Conservation (phyloP, 495 filamentous ascomycete genomes). For the Trichocladium uniseriatum region DNA sequence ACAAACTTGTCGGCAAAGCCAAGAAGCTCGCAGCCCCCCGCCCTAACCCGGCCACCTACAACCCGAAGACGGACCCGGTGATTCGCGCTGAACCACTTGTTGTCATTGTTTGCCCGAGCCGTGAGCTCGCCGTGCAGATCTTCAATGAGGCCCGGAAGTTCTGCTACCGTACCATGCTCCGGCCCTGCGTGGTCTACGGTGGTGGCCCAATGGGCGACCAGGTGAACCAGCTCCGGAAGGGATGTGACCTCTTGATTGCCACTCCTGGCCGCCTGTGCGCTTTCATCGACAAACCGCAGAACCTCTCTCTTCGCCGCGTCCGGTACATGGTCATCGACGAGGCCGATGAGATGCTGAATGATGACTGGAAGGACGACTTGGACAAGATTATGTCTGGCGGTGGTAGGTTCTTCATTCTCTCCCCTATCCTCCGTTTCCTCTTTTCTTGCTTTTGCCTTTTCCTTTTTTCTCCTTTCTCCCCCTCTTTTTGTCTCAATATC, state of each 20-base stretch:
- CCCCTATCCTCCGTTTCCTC: too few species aligned
- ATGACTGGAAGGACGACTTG: conserved; percentile 66
- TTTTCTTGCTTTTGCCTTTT: too few species aligned
- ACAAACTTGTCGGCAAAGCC: conserved; percentile 87
- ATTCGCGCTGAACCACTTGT: conserved; percentile 77
- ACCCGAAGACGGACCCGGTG: conserved; percentile 33
- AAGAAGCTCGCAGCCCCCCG: conserved; percentile 71
- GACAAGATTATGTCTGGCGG: conserved; percentile 64
- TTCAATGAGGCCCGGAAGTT: conserved; percentile 87
- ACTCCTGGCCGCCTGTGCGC: conserved; percentile 81
- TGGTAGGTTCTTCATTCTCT: too few species aligned
- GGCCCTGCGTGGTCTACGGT: conserved; percentile 85
- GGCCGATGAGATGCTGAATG: conserved; percentile 79
- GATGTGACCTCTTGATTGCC: conserved; percentile 82
- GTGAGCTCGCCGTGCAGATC: conserved; percentile 87
- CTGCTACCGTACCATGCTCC: conserved; percentile 89
- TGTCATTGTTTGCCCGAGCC: conserved; percentile 73
- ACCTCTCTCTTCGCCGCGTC: conserved; percentile 66
- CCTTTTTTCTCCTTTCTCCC: too few species aligned
- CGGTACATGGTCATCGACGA: conserved; percentile 86
- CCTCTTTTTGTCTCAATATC: conserved; percentile 3
- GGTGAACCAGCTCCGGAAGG: conserved; percentile 59
- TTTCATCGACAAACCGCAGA: conserved; percentile 59
- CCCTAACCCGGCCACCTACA: conserved; percentile 44
- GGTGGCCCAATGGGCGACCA: conserved; percentile 62